A percentile compares a stretch with the other conserved stretches of the same genome.
phyloP scores from a whole-genome alignment of 2,329 filamentous ascomycete species.

The Verticillium nonalfalfae region DNA sequence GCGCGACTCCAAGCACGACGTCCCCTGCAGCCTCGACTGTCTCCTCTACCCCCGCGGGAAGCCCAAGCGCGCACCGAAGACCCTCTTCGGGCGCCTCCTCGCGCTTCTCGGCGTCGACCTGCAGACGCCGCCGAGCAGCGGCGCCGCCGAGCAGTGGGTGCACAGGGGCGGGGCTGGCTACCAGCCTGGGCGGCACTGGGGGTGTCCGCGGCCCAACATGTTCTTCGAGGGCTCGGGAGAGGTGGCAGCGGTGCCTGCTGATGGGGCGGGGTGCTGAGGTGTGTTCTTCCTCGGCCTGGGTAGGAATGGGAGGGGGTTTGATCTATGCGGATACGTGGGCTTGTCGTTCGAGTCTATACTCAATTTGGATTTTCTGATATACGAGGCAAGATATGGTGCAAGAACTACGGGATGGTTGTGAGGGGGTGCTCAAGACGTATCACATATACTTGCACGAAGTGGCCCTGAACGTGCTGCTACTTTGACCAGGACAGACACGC shows the following conservation, averaged over 20 bases:
- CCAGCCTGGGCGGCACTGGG: neutral
- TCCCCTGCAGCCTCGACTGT: constrained; percentile 2
- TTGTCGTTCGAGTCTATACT: neutral
- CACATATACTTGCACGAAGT: too few relatives aligned
- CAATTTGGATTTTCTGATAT: neutral
- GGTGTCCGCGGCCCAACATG: constrained; percentile 1
- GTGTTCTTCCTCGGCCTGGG: too few relatives aligned
- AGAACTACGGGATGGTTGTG: too few relatives aligned
- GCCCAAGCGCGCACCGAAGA: neutral
- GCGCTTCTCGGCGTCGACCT: constrained; percentile 3
- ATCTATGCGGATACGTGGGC: too few relatives aligned
- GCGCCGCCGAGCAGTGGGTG: neutral
- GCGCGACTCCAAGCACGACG: constrained; percentile 1
- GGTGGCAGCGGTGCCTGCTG: neutral
- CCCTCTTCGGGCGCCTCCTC: neutral
- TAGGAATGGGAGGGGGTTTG: too few relatives aligned
- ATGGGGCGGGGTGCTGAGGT: too few relatives aligned
- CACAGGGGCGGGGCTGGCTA: neutral
- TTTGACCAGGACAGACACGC: too few relatives aligned
- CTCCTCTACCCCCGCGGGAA: constrained; percentile 1
- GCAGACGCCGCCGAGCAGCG: neutral
- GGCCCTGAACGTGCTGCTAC: too few relatives aligned
- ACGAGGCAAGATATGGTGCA: too few relatives aligned
- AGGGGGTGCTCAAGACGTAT: too few relatives aligned
- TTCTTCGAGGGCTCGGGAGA: neutral